Evolutionary conservation across 208 protist species (phyloP).

Genomic region (Vickermania spadyakhi): DNA sequence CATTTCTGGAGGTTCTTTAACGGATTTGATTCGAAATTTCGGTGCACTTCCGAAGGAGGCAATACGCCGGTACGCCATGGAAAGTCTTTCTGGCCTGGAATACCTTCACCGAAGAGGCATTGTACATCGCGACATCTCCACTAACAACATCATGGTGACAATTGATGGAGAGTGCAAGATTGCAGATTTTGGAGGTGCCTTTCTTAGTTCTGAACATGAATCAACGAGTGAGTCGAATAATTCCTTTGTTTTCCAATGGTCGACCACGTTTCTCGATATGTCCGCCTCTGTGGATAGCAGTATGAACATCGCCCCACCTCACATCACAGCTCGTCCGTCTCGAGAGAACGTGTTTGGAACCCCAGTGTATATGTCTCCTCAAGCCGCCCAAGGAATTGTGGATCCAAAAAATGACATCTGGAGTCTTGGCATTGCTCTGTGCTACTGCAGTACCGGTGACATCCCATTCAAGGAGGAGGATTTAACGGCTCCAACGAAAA

Average conservation of each 20-base stretch:
- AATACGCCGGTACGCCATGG: constrained; percentile 31
- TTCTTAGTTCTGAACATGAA: constrained; percentile 9
- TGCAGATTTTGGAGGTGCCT: constrained; percentile 62
- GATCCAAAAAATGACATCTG: constrained; percentile 70
- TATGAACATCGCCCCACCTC: not conserved
- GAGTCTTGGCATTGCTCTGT: constrained; percentile 62
- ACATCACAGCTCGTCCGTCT: not conserved
- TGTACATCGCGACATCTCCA: constrained; percentile 67
- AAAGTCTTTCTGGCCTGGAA: constrained; percentile 47
- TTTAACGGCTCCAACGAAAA: constrained; percentile 14
- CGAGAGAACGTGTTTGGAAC: constrained; percentile 34
- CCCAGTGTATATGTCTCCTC: constrained; percentile 71
- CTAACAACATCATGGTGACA: constrained; percentile 71
- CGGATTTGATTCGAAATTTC: constrained; percentile 21
- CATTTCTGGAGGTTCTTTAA: constrained; percentile 52
- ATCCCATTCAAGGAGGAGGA: constrained; percentile 42
- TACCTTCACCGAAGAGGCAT: constrained; percentile 57
- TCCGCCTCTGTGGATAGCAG: not conserved
- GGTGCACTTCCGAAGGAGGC: constrained; percentile 23
- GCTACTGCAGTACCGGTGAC: constrained; percentile 45
- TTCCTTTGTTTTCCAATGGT: not conserved
- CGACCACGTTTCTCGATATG: not conserved
- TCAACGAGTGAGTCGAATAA: not conserved
- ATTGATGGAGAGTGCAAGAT: constrained; percentile 62
- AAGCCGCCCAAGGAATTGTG: constrained; percentile 51